Evolutionary conservation across 208 protist species (phyloP).

Genomic region (Strigomonas culicis): DNA sequence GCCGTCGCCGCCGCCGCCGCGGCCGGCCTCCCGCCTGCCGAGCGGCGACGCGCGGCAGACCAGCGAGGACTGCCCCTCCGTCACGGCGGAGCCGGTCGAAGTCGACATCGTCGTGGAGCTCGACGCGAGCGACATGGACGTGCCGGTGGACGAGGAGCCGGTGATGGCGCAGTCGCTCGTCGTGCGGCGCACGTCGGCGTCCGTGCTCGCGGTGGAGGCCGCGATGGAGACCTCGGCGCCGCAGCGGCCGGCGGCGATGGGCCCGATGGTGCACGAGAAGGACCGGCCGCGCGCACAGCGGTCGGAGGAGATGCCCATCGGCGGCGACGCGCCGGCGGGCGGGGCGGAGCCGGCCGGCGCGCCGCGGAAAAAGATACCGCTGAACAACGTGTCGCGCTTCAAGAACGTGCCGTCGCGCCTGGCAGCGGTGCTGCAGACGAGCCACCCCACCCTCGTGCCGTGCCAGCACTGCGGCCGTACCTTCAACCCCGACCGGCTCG

Average conservation of each 20-base stretch:
- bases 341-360: neutral
- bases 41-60: neutral
- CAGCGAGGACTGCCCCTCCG: constrained; percentile 14
- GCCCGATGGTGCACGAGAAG: neutral
- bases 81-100: constrained; percentile 7
- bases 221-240: constrained; percentile 23
- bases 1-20: neutral
- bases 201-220: constrained; percentile 17
- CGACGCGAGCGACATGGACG: neutral
- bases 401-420: constrained; percentile 75
- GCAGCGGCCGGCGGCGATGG: constrained; percentile 27
- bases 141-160: constrained; percentile 17
- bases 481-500: constrained; percentile 67
- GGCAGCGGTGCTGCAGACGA: constrained; percentile 8
- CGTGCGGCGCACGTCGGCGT: constrained; percentile 19
- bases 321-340: neutral
- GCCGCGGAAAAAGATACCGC: constrained; percentile 36
- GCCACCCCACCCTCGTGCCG: constrained; percentile 27
- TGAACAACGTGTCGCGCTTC: constrained; percentile 82
- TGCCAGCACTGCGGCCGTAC: constrained; percentile 73
- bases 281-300: neutral
- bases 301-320: neutral
- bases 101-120: constrained; percentile 6
- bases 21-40: neutral
- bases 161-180: constrained; percentile 15